A percentile compares a stretch with the other conserved stretches of the same genome.
phyloP scores from a whole-genome alignment of 208 protist genomes.

The Phytomonas sp. region DNA sequence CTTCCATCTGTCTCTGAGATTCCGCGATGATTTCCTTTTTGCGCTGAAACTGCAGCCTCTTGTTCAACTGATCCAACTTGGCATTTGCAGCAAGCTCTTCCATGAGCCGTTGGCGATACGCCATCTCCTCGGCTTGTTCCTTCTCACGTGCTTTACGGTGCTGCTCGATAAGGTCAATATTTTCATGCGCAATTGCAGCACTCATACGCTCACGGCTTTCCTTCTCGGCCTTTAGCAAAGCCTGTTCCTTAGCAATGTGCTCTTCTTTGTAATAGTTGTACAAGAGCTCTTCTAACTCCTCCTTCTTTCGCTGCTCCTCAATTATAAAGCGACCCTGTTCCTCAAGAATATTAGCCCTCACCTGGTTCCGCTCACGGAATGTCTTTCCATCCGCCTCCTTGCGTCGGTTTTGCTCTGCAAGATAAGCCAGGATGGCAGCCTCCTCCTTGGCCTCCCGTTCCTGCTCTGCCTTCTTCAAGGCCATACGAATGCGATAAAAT shows the following conservation, averaged over 20 bases:
- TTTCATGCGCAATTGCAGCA: constrained; percentile 48
- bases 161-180: constrained; percentile 67
- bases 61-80: constrained; percentile 67
- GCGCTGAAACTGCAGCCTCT: constrained; percentile 58
- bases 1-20: constrained; percentile 66
- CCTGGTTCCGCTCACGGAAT: constrained; percentile 55
- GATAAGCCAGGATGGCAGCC: constrained; percentile 67
- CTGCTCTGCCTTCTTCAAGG: constrained; percentile 67
- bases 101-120: constrained; percentile 71
- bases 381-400: constrained; percentile 69
- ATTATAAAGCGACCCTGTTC: constrained; percentile 75
- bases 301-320: constrained; percentile 74
- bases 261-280: constrained; percentile 89
- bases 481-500: constrained; percentile 62
- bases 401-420: constrained; percentile 57
- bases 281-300: constrained; percentile 77
- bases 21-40: constrained; percentile 73
- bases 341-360: constrained; percentile 71
- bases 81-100: constrained; percentile 66
- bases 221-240: constrained; percentile 47
- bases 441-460: constrained; percentile 75
- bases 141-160: constrained; percentile 40
- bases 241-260: constrained; percentile 67
- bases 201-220: constrained; percentile 66
- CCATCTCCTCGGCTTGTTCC: constrained; percentile 70